Conservation (phyloP, 495 filamentous ascomycete genomes). For the Annulohypoxylon stygium region DNA sequence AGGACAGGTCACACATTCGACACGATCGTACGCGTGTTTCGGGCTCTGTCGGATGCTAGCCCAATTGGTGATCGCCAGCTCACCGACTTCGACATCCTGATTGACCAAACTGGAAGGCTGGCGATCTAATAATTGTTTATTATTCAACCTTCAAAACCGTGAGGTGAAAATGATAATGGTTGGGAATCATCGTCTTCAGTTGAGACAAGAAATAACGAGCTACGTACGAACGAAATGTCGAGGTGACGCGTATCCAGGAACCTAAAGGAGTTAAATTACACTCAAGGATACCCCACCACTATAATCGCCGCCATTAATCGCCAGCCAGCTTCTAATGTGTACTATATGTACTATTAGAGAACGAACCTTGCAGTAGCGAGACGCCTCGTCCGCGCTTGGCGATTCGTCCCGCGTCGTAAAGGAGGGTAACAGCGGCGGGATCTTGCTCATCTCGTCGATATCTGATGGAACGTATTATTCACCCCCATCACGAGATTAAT, state of each 20-base stretch:
- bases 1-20: constrained; percentile 33
- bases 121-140: constrained; percentile 13
- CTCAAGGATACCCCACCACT: constrained; percentile 12
- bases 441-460: constrained; percentile 30
- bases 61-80: constrained; percentile 36
- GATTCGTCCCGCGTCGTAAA: constrained; percentile 41
- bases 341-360: background rate
- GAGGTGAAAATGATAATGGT: constrained; percentile 1
- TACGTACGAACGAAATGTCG: constrained; percentile 13
- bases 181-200: constrained; percentile 7
- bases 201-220: constrained; percentile 19
- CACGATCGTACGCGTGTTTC: constrained; percentile 30
- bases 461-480: constrained; percentile 26
- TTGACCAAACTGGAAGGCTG: constrained; percentile 11
- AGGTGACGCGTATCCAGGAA: constrained; percentile 20
- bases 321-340: constrained; percentile 10
- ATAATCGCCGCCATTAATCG: constrained; percentile 16
- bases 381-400: constrained; percentile 41
- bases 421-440: constrained; percentile 44
- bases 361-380: constrained; percentile 40
- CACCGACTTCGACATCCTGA: constrained; percentile 35
- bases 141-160: background rate
- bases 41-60: constrained; percentile 24
- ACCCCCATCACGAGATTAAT: constrained; percentile 38
- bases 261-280: constrained; percentile 41